Conservation (phyloP, 1,139 yeast species). For the Scheffersomyces insectosa region DNA sequence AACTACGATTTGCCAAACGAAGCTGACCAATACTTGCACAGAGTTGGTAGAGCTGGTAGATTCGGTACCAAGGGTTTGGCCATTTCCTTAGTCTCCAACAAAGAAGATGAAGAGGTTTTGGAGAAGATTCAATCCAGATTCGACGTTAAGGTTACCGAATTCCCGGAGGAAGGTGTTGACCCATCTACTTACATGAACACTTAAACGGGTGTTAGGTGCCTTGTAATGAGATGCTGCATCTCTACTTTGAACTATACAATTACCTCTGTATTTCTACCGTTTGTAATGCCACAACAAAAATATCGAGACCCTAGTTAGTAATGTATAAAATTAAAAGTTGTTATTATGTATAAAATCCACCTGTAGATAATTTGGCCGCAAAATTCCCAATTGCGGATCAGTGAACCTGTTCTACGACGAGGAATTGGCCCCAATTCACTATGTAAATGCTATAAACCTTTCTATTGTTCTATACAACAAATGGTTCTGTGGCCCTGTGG, state of each 20-base stretch:
- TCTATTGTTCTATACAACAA: no score
- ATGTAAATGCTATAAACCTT: no score
- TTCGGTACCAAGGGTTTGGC: conserved; percentile 99
- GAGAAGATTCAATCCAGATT: conserved; percentile 95
- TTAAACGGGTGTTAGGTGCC: conserved; percentile 27
- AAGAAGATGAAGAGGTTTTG: conserved; percentile 87
- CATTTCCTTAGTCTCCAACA: conserved; percentile 81
- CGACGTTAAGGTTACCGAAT: conserved; percentile 90
- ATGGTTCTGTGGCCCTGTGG: no score
- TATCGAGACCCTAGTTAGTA: not conserved
- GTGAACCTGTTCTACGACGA: no score
- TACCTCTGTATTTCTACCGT: not conserved
- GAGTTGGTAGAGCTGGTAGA: conserved; percentile 99
- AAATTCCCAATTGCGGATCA: no score
- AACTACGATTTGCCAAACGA: conserved; percentile 90
- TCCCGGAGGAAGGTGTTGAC: conserved; percentile 98
- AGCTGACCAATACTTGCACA: conserved; percentile 97
- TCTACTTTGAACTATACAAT: not conserved
- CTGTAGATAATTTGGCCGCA: no score
- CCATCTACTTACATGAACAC: conserved; percentile 98
- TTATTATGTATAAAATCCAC: not conserved
- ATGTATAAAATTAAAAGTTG: conserved; percentile 4
- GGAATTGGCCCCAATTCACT: no score
- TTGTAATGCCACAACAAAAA: conserved; percentile 1
- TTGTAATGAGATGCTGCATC: not conserved